phyloP scores from a whole-genome alignment of 192 early-diverging fungal genomes.

The Backusella parvicylindrica region DNA sequence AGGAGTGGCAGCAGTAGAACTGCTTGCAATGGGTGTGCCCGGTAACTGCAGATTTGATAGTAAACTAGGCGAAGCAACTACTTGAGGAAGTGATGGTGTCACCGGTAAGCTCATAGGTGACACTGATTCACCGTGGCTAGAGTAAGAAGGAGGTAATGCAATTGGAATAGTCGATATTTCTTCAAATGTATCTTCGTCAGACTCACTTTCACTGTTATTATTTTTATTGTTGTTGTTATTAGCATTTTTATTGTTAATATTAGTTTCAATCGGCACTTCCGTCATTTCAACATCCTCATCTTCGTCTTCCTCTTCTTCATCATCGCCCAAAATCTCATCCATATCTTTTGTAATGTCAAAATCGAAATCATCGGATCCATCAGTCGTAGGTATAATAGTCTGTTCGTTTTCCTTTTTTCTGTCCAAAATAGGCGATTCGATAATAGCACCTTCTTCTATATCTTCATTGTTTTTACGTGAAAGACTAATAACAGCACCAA shows the following conservation, averaged over 20 bases:
- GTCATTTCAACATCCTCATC: not conserved
- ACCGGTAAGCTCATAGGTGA: not conserved
- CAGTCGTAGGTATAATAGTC: not conserved
- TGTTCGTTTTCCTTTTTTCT: not conserved
- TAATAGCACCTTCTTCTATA: not conserved
- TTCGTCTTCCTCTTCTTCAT: not conserved
- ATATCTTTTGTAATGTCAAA: not conserved
- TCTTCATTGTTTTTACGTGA: conserved; percentile 36
- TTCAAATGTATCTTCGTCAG: conserved; percentile 23
- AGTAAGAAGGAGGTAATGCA: not conserved
- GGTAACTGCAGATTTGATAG: conserved; percentile 26
- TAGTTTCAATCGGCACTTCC: not conserved
- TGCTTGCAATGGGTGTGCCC: not conserved
- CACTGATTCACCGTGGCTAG: not conserved
- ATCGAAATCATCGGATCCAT: not conserved
- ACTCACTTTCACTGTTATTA: conserved; percentile 31
- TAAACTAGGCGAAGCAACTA: not conserved
- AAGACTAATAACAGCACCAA: conserved; percentile 1
- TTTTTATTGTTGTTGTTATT: not conserved
- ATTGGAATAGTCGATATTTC: not conserved
- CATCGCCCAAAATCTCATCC: not conserved
- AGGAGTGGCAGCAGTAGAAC: not conserved
- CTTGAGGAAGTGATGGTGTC: not conserved
- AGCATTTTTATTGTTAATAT: not conserved
- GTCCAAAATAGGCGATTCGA: not conserved